Evolutionary conservation across 345 rosid genomes (phyloP).

Genomic region (Jatropha curcas): DNA sequence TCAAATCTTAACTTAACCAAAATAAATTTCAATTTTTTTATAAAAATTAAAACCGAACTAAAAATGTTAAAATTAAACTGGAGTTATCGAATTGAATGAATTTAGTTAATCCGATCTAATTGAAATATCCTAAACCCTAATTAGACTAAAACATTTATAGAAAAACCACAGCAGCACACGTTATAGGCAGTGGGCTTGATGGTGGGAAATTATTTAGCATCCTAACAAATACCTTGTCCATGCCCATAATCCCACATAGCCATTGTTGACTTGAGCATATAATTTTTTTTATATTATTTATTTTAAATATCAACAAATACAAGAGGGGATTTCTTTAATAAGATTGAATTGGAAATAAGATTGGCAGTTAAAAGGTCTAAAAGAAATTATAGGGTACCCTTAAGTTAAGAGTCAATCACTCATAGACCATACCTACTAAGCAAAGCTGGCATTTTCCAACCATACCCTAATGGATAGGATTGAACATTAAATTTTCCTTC

Average conservation of each 20-base stretch:
- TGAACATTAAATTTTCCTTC: not conserved
- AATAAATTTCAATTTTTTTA: too few species aligned
- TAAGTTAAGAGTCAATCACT: not conserved
- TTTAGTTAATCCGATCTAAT: too few species aligned
- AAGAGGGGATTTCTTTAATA: not conserved
- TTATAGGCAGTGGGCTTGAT: not conserved
- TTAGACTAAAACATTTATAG: too few species aligned
- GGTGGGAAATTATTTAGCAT: not conserved
- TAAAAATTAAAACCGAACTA: too few species aligned
- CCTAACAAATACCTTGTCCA: not conserved
- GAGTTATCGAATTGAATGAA: too few species aligned
- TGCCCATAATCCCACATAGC: not conserved
- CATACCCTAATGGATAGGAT: slow-evolving; percentile 19
- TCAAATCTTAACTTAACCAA: too few species aligned
- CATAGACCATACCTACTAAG: not conserved
- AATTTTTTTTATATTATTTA: not conserved
- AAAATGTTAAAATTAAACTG: too few species aligned
- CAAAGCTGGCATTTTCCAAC: slow-evolving; percentile 31
- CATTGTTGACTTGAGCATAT: not conserved
- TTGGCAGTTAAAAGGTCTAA: not conserved
- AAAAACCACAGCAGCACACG: too few species aligned
- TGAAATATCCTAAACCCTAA: too few species aligned
- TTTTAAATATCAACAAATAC: too few species aligned
- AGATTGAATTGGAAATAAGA: not conserved
- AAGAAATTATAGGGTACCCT: not conserved